A percentile compares a stretch with the other conserved stretches of the same genome.
These are phyloP conservation scores for Cercospora brassicicola DNA, from an alignment of 2,329 filamentous ascomycete species.

Conservation along the genomic window DNA sequence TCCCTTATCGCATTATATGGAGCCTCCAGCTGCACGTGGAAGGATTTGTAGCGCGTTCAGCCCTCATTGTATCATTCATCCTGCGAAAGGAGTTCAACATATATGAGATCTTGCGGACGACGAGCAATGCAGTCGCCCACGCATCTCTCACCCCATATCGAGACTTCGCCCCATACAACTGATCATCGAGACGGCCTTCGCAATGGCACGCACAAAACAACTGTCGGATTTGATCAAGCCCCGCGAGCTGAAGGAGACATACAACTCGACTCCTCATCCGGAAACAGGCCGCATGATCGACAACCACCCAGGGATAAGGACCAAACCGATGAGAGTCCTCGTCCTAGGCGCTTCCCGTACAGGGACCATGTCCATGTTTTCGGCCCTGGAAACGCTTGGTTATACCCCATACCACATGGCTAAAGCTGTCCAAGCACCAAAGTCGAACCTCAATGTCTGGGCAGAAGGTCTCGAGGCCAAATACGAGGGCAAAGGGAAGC, in stretches of 20 bases:
- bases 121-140: not conserved
- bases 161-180: not conserved
- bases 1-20: not conserved
- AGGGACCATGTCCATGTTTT: constrained; percentile 28
- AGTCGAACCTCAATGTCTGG: constrained; percentile 23
- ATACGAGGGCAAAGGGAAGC: constrained; percentile 19
- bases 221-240: constrained; percentile 14
- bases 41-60: not conserved
- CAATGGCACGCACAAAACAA: not conserved
- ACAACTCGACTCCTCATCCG: constrained; percentile 19
- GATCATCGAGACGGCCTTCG: not conserved
- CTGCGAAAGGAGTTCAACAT: not conserved
- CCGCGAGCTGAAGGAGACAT: constrained; percentile 15
- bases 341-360: constrained; percentile 30
- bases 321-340: constrained; percentile 28
- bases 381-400: constrained; percentile 25
- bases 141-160: not conserved
- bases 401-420: constrained; percentile 30
- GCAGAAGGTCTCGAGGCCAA: constrained; percentile 27
- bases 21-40: not conserved
- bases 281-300: constrained; percentile 21
- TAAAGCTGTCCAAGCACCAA: constrained; percentile 22
- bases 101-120: not conserved
- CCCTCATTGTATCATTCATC: not conserved
- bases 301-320: constrained; percentile 20